These are phyloP conservation scores for Daldinia bambusicola DNA, from an alignment of 495 filamentous ascomycete species.

Conservation along the genomic window DNA sequence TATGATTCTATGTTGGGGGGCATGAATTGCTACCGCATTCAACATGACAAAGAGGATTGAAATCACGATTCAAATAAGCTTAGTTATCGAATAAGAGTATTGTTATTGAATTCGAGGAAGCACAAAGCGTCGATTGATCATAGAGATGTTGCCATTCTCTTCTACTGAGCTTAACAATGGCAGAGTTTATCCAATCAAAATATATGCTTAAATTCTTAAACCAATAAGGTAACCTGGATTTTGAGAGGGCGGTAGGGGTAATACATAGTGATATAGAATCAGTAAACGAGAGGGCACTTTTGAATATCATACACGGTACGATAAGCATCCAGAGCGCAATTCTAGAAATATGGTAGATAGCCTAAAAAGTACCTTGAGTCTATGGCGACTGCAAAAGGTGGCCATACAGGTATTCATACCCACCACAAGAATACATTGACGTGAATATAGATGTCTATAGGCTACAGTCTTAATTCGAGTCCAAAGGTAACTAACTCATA, in stretches of 20 bases:
- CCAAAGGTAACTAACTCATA: neutral
- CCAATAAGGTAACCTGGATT: too few relatives aligned
- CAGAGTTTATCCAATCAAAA: too few relatives aligned
- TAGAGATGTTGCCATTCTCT: neutral
- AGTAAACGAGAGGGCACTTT: neutral
- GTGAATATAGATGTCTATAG: neutral
- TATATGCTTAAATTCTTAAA: too few relatives aligned
- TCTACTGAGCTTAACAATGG: neutral
- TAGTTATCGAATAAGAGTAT: neutral
- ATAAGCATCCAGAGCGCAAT: neutral
- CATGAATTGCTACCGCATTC: constrained; percentile 21
- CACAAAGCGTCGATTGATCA: neutral
- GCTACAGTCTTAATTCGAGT: neutral
- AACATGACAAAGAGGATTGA: constrained; percentile 20
- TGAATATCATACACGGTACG: neutral
- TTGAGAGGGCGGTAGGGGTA: too few relatives aligned
- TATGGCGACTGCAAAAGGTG: neutral
- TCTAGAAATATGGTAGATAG: neutral
- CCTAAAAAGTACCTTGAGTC: neutral
- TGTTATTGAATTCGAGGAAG: neutral
- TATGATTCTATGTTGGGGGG: neutral
- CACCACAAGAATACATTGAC: neutral
- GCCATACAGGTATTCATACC: neutral
- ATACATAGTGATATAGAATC: neutral
- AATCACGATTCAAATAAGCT: neutral